Evolutionary conservation across 805 yeast species (phyloP), one percentile per base, ranked within the genome.

Genomic region (Alloascoidea hylecoeti): DNA sequence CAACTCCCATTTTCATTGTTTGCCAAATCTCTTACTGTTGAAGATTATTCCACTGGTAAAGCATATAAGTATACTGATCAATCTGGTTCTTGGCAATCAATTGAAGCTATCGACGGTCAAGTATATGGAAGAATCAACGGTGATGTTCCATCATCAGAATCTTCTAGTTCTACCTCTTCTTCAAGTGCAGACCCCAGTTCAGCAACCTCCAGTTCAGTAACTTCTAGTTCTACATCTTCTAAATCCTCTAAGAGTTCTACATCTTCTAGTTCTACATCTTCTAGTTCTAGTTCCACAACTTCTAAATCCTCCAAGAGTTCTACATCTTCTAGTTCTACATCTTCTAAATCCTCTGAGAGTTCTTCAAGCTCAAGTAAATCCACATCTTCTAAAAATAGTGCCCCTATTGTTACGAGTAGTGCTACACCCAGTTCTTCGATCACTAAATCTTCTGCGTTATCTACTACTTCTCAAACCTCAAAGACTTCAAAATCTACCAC

Each of bases 111-210:
- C 5, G 57, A 49, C 13, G 73, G 74, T 3, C 50, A 58, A 38
- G 67, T 84, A 32, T 66, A 75, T 46, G 88, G 86, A 4, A 49
- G 72, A 9, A 76, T 78, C 85, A 49, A 65, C 46, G 62, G 78
- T n/a, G n/a, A n/a, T n/a, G n/a, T n/a, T n/a, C n/a, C n/a, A n/a
- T n/a, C n/a, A n/a, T n/a, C n/a, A n/a, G n/a, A n/a, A n/a, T n/a
- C n/a, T n/a, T n/a, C n/a, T n/a, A n/a, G n/a, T n/a, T n/a, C n/a
- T n/a, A n/a, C n/a, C n/a, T n/a, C n/a, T n/a, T n/a, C n/a, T n/a
- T n/a, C n/a, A 14, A 14, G 27, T 14, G 18, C 27, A 5, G n/a
- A n/a, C n/a, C n/a, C n/a, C n/a, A n/a, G n/a, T n/a, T n/a, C n/a
- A n/a, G n/a, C 37, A 4, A 5, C 15, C 5, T 18, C 5, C 4